These are phyloP conservation scores for Amborella trichopoda DNA, from an alignment of 164 flowering plant species.

Conservation along the genomic window DNA sequence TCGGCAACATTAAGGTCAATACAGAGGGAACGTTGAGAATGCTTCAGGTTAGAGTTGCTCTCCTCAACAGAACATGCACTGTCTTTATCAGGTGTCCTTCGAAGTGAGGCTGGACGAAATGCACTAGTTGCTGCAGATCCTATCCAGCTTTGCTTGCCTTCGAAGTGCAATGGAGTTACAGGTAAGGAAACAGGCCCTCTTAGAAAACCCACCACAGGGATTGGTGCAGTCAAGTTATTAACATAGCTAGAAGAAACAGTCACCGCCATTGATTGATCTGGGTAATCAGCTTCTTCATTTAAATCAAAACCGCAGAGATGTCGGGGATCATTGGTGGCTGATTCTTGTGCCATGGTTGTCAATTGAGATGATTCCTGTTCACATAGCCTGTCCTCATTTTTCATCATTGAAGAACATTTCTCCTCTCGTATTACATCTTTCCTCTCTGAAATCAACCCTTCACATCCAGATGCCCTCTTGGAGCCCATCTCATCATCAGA, in stretches of 20 bases:
- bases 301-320: constrained; percentile 12
- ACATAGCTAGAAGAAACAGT: not conserved
- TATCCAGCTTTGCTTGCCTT: constrained; percentile 18
- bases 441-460: not conserved
- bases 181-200: constrained; percentile 12
- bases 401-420: not conserved
- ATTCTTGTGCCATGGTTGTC: constrained; percentile 6
- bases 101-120: constrained; percentile 13
- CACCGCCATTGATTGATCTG: constrained; percentile 1
- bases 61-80: constrained; percentile 6
- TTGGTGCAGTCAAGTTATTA: constrained; percentile 8
- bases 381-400: not conserved
- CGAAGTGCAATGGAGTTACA: constrained; percentile 9
- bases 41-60: not conserved
- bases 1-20: constrained; percentile 35
- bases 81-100: constrained; percentile 1
- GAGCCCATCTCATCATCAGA: not conserved
- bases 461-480: not conserved
- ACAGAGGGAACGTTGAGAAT: constrained; percentile 7
- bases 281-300: constrained; percentile 13
- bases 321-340: not conserved
- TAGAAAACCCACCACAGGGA: constrained; percentile 16
- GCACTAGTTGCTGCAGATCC: constrained; percentile 21
- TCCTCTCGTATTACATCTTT: not conserved
- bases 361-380: constrained; percentile 7